Base-by-base conservation (phyloP, 1,139 yeast genomes). In the Scheffersomyces stambukii region DNA sequence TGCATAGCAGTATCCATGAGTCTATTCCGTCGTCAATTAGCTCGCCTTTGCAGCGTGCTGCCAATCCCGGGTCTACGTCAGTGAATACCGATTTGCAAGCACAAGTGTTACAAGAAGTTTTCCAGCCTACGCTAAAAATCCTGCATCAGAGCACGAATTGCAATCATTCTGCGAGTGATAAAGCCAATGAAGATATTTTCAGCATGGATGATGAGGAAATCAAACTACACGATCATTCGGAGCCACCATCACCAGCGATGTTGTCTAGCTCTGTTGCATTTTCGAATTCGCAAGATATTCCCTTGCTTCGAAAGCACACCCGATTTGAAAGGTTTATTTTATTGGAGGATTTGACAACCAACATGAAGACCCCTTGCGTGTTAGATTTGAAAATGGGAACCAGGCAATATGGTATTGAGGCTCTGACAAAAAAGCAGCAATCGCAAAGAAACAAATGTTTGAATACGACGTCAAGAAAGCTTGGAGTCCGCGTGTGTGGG, bases 351-450 rank as follows among this genome's bases (percentile, higher is more conserved):
- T 61, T 93, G 31, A 89, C 97, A 0, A 72, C 80, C 29, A 85
- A 86, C 19, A 76, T 91, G 80, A 64, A 58, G 19, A 73, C 72
- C 37, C 97, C 98, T 0, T 88, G 96, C 52, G 97, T 91, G 1
- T 63, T 93, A 35, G 99, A 93, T 56, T 67, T 93, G 42, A 93
- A 93, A 52, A 91, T 93, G 97, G 99, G 99, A 1, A 89, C 99
- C 0, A 70, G 99, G 31, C 99, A 93, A 55, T 91, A 91, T 46
- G 98, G 99, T n/a, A 81, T 89, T 10, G 95, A 86, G 43, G 97
- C 97, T 0, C 68, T 70, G 7, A 55, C 60, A 9, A 64, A 76
- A 31, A 93, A 93, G 56, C 85, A 81, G 50, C 54, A 60, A 31
- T 84, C 96, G 0, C 98, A 93, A 56, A 62, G 88, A 22, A 69